Conservation (phyloP, 192 early-diverging fungal genomes). For the Rhizophagus prolifer region DNA sequence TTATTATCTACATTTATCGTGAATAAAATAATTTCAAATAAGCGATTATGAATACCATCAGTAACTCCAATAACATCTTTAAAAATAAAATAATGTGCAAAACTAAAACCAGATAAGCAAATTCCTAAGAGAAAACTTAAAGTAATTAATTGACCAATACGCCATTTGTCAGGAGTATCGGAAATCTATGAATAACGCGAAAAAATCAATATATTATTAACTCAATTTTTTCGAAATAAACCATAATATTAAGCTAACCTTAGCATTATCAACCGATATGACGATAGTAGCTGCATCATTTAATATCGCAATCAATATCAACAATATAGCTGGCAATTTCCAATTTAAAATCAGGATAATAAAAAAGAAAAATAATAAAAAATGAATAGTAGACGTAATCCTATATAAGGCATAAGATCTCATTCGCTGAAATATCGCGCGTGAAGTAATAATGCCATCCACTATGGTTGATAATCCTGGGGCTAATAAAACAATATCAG, state of each 20-base stretch:
- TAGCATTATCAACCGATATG: slow-evolving; percentile 90
- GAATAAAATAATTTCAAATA: background rate
- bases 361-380: slow-evolving; percentile 94
- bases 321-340: slow-evolving; percentile 73
- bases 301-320: slow-evolving; percentile 89
- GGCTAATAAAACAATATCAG: slow-evolving; percentile 91
- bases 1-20: too few species aligned
- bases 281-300: slow-evolving; percentile 91
- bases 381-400: slow-evolving; percentile 95
- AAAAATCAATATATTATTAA: too few species aligned
- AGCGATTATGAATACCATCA: background rate
- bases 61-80: background rate
- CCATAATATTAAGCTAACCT: slow-evolving; percentile 26
- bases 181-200: slow-evolving; percentile 56
- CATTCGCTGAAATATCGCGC: slow-evolving; percentile 96
- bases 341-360: slow-evolving; percentile 80
- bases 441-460: slow-evolving; percentile 85
- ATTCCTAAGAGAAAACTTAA: slow-evolving; percentile 82
- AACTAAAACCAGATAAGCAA: background rate
- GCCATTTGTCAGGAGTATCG: slow-evolving; percentile 87
- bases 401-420: slow-evolving; percentile 90
- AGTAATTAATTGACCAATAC: slow-evolving; percentile 73
- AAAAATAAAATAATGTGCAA: slow-evolving; percentile 7
- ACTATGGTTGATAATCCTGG: slow-evolving; percentile 92
- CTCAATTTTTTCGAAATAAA: too few species aligned